Percentiles rank a stretch among this genome's conserved stretches.
phyloP scores from a whole-genome alignment of 139 green algal genomes.

The Picochlorum sp. region DNA sequence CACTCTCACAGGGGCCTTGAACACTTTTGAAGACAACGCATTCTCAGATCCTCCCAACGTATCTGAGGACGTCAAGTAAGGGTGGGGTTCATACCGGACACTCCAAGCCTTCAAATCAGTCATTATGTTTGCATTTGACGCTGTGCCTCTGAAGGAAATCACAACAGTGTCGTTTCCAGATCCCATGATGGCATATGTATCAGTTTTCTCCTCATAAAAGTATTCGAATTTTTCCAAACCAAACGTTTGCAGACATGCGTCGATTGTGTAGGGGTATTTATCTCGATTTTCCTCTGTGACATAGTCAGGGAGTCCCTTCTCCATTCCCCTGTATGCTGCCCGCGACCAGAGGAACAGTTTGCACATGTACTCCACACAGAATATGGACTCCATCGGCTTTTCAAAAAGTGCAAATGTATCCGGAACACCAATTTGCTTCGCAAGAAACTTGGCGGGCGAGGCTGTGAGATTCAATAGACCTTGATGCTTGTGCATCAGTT shows the following conservation, averaged over 20 bases:
- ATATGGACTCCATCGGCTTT: conserved; percentile 38
- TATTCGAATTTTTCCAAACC: conserved; percentile 12
- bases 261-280: not conserved
- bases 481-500: not conserved
- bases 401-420: not conserved
- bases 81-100: conserved; percentile 2
- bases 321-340: conserved; percentile 37
- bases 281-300: not conserved
- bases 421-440: not conserved
- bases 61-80: not conserved
- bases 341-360: conserved; percentile 51
- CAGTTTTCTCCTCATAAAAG: conserved; percentile 35
- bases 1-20: conserved; percentile 16
- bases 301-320: not conserved
- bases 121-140: conserved; percentile 26
- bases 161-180: conserved; percentile 28
- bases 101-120: conserved; percentile 27
- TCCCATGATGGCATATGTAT: conserved; percentile 27
- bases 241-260: not conserved
- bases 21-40: not conserved
- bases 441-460: not conserved
- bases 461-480: not conserved
- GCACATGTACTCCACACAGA: conserved; percentile 49
- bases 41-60: not conserved
- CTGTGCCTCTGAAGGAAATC: conserved; percentile 32